Evolutionary conservation across 2,329 filamentous ascomycete genomes (phyloP).

Genomic region (Fusarium napiforme): DNA sequence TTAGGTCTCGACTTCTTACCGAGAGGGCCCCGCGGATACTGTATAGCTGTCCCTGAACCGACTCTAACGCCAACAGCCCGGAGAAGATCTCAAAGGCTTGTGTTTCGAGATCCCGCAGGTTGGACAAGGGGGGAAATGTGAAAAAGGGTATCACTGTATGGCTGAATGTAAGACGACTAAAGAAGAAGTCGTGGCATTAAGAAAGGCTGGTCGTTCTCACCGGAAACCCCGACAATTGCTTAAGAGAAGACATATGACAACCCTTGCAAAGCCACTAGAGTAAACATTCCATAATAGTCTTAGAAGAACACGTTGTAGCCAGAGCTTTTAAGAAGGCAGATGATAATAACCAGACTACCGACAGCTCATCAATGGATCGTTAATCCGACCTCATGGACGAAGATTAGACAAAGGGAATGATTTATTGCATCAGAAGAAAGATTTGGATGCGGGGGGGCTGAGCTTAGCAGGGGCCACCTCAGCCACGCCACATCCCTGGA

Average conservation of each 20-base stretch:
- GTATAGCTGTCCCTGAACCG: not conserved
- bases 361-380: not conserved
- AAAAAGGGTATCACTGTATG: not conserved
- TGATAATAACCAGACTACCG: not conserved
- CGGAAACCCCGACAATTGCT: not conserved
- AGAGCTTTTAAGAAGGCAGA: not conserved
- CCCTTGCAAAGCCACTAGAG: not conserved
- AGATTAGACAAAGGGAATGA: not conserved
- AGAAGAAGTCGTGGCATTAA: not conserved
- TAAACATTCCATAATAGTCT: not conserved
- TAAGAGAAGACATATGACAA: not conserved
- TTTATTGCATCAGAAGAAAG: not conserved
- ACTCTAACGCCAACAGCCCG: not conserved
- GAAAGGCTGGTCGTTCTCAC: not conserved
- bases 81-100: not conserved
- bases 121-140: not conserved
- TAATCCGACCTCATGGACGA: not conserved
- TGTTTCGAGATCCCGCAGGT: not conserved
- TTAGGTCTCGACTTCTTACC: not conserved
- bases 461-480: conserved; percentile 17
- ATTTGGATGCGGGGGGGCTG: conserved; percentile 29
- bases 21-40: not conserved
- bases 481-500: conserved; percentile 29
- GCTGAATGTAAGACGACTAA: not conserved
- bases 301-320: not conserved